These are phyloP conservation scores for Eucalyptus camaldulensis DNA, from an alignment of 345 rosid genomes.

Conservation along the genomic window DNA sequence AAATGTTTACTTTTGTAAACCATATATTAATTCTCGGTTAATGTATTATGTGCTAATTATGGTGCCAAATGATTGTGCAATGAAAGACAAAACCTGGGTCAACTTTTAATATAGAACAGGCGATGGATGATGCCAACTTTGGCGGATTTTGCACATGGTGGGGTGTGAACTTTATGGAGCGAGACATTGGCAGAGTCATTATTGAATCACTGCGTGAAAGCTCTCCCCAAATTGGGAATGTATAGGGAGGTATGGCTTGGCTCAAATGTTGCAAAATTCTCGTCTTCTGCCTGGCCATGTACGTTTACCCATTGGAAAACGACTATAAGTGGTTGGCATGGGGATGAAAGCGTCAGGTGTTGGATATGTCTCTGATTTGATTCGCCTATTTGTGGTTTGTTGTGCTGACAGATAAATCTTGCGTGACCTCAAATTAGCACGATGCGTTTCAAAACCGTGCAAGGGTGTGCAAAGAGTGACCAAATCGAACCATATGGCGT, in stretches of 20 bases:
- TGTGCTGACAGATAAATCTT: neutral
- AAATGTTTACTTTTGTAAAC: neutral
- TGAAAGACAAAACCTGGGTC: neutral
- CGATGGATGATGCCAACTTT: no score
- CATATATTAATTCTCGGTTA: neutral
- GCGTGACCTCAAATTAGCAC: neutral
- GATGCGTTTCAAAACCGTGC: neutral
- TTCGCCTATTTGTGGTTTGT: neutral
- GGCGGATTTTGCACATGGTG: neutral
- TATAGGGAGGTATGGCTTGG: neutral
- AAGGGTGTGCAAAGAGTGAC: neutral
- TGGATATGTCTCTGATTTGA: neutral
- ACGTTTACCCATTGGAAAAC: neutral
- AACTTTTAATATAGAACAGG: neutral
- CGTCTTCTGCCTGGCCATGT: neutral
- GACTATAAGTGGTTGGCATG: neutral
- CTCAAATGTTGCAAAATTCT: neutral
- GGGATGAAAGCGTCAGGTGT: neutral
- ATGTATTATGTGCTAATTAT: neutral
- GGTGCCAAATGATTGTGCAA: neutral
- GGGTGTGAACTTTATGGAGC: neutral
- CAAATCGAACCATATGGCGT: neutral
- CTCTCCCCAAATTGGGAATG: neutral
- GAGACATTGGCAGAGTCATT: neutral
- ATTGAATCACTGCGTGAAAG: neutral